A percentile compares a stretch with the other conserved stretches of the same genome.
These are phyloP conservation scores for Xylaria scruposa DNA, from an alignment of 495 filamentous ascomycete species.

Conservation along the genomic window DNA sequence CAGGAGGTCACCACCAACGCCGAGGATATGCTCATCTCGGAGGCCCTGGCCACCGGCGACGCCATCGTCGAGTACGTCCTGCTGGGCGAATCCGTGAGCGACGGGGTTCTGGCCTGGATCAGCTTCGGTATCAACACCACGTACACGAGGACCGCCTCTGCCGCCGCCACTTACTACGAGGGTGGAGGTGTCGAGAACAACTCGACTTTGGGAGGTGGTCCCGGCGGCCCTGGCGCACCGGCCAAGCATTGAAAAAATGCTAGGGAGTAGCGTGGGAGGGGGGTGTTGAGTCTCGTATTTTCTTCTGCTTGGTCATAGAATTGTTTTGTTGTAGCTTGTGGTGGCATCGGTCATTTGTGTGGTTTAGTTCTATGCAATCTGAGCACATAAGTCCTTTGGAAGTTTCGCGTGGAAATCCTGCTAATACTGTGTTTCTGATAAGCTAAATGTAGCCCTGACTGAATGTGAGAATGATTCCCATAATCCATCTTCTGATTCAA, in stretches of 20 bases:
- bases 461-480: not conserved
- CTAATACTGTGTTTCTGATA: not conserved
- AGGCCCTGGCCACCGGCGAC: slow-evolving; percentile 59
- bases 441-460: not conserved
- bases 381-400: not conserved
- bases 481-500: not conserved
- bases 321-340: not conserved
- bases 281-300: not conserved
- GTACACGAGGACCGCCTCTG: not conserved
- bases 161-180: not conserved
- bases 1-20: slow-evolving; percentile 57
- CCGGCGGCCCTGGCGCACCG: not conserved
- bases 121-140: slow-evolving; percentile 59
- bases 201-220: not conserved
- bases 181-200: slow-evolving; percentile 13
- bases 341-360: not conserved
- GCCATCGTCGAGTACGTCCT: slow-evolving; percentile 63
- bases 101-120: slow-evolving; percentile 65
- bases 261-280: not conserved
- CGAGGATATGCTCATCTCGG: slow-evolving; percentile 57
- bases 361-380: not conserved
- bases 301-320: not conserved
- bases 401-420: not conserved
- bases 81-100: slow-evolving; percentile 59
- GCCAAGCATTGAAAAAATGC: not conserved